Percentiles rank a stretch among this genome's conserved stretches.
phyloP scores from a whole-genome alignment of 2,329 filamentous ascomycete genomes.

The Magnaporthiopsis rhizophila region DNA sequence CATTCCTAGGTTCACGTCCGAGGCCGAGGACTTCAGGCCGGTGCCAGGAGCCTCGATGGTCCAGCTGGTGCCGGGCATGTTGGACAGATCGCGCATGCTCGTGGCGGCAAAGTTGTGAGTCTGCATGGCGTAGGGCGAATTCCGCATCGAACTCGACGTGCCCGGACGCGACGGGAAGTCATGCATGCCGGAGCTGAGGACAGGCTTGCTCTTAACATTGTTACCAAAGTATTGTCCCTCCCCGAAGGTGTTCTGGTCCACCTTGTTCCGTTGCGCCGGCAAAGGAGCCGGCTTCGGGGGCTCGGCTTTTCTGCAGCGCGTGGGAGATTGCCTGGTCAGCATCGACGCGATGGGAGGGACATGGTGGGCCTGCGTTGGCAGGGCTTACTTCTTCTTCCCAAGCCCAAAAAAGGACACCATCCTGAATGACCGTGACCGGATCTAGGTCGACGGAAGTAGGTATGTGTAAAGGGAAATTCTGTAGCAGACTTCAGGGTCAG shows the following conservation, averaged over 20 bases:
- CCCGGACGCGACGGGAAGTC: constrained; percentile 28
- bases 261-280: constrained; percentile 21
- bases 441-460: not conserved
- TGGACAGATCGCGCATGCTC: constrained; percentile 37
- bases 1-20: constrained; percentile 30
- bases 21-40: constrained; percentile 26
- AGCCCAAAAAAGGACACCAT: constrained; percentile 56
- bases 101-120: constrained; percentile 29
- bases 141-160: constrained; percentile 28
- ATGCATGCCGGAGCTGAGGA: constrained; percentile 21
- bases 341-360: not conserved
- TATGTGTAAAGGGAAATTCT: not conserved
- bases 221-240: constrained; percentile 29
- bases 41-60: constrained; percentile 9
- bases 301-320: constrained; percentile 6
- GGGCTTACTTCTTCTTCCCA: constrained; percentile 50
- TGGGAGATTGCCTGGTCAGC: not conserved
- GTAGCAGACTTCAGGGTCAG: not conserved
- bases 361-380: not conserved
- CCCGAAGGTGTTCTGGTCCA: constrained; percentile 25
- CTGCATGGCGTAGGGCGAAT: constrained; percentile 24
- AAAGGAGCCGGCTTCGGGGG: not conserved
- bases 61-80: constrained; percentile 15
- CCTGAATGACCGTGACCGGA: constrained; percentile 6
- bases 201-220: constrained; percentile 23